A percentile compares a stretch with the other conserved stretches of the same genome.
phyloP scores from a whole-genome alignment of 768 basidiomycete genomes.

The Sutorius australiensis region DNA sequence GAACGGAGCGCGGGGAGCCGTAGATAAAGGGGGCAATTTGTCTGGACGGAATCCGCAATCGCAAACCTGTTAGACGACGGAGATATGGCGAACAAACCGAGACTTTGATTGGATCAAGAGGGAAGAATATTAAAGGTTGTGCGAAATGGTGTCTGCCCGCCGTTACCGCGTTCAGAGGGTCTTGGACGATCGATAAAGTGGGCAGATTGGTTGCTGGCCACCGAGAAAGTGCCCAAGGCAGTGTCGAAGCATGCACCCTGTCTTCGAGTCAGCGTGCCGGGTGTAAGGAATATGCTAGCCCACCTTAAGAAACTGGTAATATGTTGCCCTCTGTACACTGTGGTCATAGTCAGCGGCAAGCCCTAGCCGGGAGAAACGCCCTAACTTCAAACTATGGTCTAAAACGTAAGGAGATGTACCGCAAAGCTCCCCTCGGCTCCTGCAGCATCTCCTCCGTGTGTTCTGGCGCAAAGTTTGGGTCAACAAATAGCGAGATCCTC shows the following conservation, averaged over 20 bases:
- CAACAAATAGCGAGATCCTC: slow-evolving; percentile 61
- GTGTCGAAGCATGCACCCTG: slow-evolving; percentile 86
- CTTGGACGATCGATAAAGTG: slow-evolving; percentile 62
- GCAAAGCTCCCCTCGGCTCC: slow-evolving; percentile 44
- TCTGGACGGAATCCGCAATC: slow-evolving; percentile 72
- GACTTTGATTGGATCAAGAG: slow-evolving; percentile 52
- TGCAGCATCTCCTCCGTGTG: slow-evolving; percentile 69
- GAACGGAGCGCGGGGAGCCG: slow-evolving; percentile 32
- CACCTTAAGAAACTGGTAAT: slow-evolving; percentile 79
- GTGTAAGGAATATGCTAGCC: background rate
- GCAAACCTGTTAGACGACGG: slow-evolving; percentile 48
- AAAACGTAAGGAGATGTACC: slow-evolving; percentile 64
- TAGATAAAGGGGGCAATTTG: slow-evolving; percentile 44
- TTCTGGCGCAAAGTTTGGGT: slow-evolving; percentile 75
- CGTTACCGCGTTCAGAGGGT: slow-evolving; percentile 46
- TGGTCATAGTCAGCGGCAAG: background rate
- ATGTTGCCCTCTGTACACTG: slow-evolving; percentile 69
- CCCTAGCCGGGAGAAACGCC: background rate
- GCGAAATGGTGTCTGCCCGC: slow-evolving; percentile 49
- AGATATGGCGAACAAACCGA: slow-evolving; percentile 45
- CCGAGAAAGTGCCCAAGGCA: slow-evolving; percentile 54
- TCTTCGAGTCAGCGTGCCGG: background rate
- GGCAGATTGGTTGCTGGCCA: slow-evolving; percentile 52
- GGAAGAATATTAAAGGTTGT: slow-evolving; percentile 86
- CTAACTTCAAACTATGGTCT: slow-evolving; percentile 74